phyloP scores from a whole-genome alignment of 2,329 filamentous ascomycete genomes.

The Botrytis pseudocinerea region DNA sequence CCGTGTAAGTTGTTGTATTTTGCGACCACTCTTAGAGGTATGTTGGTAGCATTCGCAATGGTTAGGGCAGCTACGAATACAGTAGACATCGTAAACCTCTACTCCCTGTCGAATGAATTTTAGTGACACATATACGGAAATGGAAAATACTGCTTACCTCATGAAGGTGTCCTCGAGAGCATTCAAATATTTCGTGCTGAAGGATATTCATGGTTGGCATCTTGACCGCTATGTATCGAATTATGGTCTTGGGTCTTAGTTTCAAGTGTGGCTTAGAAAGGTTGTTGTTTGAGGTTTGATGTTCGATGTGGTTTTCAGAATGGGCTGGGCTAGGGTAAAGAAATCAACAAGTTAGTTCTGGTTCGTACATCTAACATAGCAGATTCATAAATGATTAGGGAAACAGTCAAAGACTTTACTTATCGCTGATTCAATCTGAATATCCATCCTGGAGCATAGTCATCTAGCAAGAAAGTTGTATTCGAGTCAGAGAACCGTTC shows the following conservation, averaged over 20 bases:
- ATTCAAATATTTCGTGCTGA: no score
- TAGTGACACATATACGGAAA: background rate
- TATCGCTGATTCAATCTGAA: no score
- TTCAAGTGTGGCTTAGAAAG: no score
- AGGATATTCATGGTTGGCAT: background rate
- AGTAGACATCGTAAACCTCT: background rate
- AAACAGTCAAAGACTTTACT: no score
- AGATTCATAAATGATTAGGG: background rate
- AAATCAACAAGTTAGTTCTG: background rate
- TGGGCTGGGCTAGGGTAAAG: no score
- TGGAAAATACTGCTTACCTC: background rate
- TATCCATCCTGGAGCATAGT: background rate
- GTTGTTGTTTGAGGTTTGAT: background rate
- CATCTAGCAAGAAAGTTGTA: background rate
- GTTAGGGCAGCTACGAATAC: background rate
- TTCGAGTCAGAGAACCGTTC: background rate
- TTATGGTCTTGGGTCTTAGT: background rate
- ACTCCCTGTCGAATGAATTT: background rate
- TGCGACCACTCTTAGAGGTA: no score
- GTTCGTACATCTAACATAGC: background rate
- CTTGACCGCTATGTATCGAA: background rate
- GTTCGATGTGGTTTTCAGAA: background rate
- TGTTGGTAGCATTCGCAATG: background rate
- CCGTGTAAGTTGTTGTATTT: background rate
- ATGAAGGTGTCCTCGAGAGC: background rate